A percentile compares a stretch with the other conserved stretches of the same genome.
Evolutionary conservation across 1,284 basidiomycete species (phyloP).

Genomic region (Cutaneotrichosporon dermatis): DNA sequence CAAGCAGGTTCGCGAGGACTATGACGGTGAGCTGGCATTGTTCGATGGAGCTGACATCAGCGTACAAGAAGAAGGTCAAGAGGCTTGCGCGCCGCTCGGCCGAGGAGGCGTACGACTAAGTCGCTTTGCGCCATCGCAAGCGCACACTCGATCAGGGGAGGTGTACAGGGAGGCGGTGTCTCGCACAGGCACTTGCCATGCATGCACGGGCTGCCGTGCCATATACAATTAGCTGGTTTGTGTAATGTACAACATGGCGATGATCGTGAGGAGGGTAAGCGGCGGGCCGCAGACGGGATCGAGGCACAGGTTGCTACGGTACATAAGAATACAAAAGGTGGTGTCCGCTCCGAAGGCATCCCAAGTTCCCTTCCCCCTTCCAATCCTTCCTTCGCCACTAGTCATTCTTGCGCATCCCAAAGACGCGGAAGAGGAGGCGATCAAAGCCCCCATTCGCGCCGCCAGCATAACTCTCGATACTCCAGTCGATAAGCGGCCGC

Average conservation of each 20-base stretch:
- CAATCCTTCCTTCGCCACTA: too few relatives aligned
- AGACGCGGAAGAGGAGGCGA: constrained; percentile 9
- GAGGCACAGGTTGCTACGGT: too few relatives aligned
- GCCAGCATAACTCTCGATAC: constrained; percentile 18
- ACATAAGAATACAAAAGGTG: too few relatives aligned
- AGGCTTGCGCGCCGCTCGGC: constrained; percentile 75
- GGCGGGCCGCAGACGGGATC: too few relatives aligned
- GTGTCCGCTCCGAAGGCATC: too few relatives aligned
- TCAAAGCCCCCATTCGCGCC: constrained; percentile 6
- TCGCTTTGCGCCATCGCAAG: too few relatives aligned
- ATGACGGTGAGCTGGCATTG: constrained; percentile 54
- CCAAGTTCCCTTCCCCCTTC: too few relatives aligned
- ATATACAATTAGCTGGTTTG: not conserved
- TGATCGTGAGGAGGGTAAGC: not conserved
- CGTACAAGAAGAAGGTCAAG: constrained; percentile 89
- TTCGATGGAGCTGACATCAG: constrained; percentile 43
- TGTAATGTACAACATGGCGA: constrained; percentile 6
- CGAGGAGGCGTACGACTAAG: constrained; percentile 73
- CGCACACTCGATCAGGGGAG: too few relatives aligned
- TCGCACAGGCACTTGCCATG: not conserved
- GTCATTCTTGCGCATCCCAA: constrained; percentile 7
- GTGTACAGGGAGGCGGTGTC: not conserved
- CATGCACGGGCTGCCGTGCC: constrained; percentile 9
- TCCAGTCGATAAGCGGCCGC: constrained; percentile 31
- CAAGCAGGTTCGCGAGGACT: constrained; percentile 76